These are phyloP conservation scores for Rauvolfia tetraphylla DNA, from an alignment of 257 asterid species.

Conservation along the genomic window DNA sequence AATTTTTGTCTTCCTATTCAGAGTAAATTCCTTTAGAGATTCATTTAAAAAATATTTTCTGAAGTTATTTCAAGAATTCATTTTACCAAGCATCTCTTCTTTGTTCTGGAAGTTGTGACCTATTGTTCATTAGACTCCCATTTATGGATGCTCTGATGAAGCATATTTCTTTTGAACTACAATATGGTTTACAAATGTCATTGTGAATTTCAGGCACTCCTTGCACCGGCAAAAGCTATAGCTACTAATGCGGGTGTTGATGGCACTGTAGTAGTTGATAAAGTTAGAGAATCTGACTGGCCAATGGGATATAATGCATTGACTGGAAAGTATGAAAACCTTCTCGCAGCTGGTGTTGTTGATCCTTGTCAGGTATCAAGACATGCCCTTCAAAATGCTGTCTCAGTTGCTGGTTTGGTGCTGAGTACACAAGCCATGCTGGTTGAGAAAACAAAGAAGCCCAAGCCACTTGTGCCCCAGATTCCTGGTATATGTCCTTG, in stretches of 20 bases:
- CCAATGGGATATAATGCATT: slow-evolving; percentile 73
- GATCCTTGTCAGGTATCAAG: slow-evolving; percentile 80
- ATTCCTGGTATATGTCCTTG: slow-evolving; percentile 83
- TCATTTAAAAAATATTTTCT: background rate
- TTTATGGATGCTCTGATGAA: background rate
- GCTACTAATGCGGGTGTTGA: slow-evolving; percentile 91
- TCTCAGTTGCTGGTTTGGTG: slow-evolving; percentile 80
- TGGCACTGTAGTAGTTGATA: slow-evolving; percentile 72
- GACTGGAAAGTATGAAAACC: slow-evolving; percentile 74
- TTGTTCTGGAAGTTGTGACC: background rate
- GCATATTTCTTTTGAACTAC: slow-evolving; percentile 9
- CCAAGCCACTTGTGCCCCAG: slow-evolving; percentile 60
- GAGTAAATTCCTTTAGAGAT: background rate
- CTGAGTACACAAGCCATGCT: slow-evolving; percentile 88
- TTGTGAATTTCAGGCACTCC: slow-evolving; percentile 72
- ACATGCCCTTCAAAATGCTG: slow-evolving; percentile 86
- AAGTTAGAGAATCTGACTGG: slow-evolving; percentile 46
- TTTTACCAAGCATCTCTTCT: background rate
- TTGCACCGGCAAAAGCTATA: slow-evolving; percentile 81
- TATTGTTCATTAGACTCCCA: background rate
- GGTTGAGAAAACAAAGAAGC: slow-evolving; percentile 60
- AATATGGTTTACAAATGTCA: background rate
- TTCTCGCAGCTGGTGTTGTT: slow-evolving; percentile 73
- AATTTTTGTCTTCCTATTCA: background rate
- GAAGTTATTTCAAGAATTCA: background rate